A percentile compares a stretch with the other conserved stretches of the same genome.
These are phyloP conservation scores for Aspergillus brasiliensis DNA, from an alignment of 2,329 filamentous ascomycete species.

Conservation along the genomic window DNA sequence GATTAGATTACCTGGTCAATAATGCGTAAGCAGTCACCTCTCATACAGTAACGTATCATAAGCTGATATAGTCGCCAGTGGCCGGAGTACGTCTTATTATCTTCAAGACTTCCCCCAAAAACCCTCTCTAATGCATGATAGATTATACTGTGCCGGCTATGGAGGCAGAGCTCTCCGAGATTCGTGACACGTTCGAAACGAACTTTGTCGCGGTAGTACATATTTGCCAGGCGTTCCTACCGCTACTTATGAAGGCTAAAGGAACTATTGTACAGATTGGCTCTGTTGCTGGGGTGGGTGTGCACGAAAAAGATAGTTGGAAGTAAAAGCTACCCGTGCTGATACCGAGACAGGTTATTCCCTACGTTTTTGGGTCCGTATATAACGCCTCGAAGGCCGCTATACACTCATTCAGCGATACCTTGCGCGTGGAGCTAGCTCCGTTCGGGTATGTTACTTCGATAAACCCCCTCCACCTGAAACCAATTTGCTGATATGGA, in stretches of 20 bases:
- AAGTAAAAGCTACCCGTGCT: neutral
- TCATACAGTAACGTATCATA: neutral
- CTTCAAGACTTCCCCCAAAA: too few species aligned
- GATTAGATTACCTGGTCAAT: constrained; percentile 60
- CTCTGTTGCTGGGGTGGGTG: constrained; percentile 44
- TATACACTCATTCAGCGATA: constrained; percentile 60
- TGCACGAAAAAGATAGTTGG: neutral
- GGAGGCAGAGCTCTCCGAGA: constrained; percentile 55
- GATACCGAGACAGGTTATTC: constrained; percentile 37
- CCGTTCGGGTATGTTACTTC: constrained; percentile 45
- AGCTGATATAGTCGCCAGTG: constrained; percentile 22
- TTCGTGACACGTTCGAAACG: constrained; percentile 52
- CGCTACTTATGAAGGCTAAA: constrained; percentile 52
- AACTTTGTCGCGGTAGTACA: constrained; percentile 62
- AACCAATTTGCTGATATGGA: neutral
- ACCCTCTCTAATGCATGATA: constrained; percentile 20
- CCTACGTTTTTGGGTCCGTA: constrained; percentile 48
- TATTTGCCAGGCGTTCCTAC: constrained; percentile 59
- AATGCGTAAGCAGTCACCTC: constrained; percentile 49
- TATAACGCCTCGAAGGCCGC: constrained; percentile 65
- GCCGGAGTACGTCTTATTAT: constrained; percentile 30
- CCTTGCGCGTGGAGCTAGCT: constrained; percentile 59
- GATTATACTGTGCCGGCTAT: constrained; percentile 61
- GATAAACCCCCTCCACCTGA: neutral
- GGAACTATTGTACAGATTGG: constrained; percentile 51